Conservation (phyloP, 106 monocot genomes). For the Dioscorea alata region DNA sequence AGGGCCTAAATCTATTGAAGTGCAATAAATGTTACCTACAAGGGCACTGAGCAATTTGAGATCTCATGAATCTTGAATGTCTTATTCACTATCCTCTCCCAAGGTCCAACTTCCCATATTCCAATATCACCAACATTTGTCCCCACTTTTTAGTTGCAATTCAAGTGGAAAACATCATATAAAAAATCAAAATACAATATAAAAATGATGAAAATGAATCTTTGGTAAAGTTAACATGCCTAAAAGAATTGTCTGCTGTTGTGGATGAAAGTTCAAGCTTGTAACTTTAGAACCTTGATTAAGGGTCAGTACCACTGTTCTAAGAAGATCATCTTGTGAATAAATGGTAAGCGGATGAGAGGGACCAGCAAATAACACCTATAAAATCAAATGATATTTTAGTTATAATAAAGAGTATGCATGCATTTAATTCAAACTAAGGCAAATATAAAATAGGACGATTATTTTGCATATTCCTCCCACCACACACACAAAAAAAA, state of each 20-base stretch:
- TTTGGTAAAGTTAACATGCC: slow-evolving; percentile 12
- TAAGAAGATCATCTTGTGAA: slow-evolving; percentile 34
- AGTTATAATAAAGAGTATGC: neutral
- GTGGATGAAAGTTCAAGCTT: slow-evolving; percentile 53
- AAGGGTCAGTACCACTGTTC: slow-evolving; percentile 23
- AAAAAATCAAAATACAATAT: neutral
- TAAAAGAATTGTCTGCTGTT: slow-evolving; percentile 38
- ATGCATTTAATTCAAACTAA: neutral
- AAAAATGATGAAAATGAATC: neutral
- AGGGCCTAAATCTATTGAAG: no score
- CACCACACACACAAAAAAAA: neutral
- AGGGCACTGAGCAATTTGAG: slow-evolving; percentile 14
- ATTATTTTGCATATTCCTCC: neutral
- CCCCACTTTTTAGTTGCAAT: slow-evolving; percentile 26
- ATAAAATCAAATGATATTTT: slow-evolving; percentile 6
- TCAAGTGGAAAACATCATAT: neutral
- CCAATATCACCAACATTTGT: slow-evolving; percentile 55
- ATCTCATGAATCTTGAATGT: slow-evolving; percentile 34
- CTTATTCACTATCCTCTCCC: slow-evolving; percentile 31
- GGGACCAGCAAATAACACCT: neutral
- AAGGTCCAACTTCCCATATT: slow-evolving; percentile 41
- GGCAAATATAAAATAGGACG: no score
- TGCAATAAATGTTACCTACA: slow-evolving; percentile 25
- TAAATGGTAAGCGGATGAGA: neutral
- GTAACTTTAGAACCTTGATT: slow-evolving; percentile 36